Evolutionary conservation across 768 basidiomycete genomes (phyloP).

Genomic region (Lentinula boryana): DNA sequence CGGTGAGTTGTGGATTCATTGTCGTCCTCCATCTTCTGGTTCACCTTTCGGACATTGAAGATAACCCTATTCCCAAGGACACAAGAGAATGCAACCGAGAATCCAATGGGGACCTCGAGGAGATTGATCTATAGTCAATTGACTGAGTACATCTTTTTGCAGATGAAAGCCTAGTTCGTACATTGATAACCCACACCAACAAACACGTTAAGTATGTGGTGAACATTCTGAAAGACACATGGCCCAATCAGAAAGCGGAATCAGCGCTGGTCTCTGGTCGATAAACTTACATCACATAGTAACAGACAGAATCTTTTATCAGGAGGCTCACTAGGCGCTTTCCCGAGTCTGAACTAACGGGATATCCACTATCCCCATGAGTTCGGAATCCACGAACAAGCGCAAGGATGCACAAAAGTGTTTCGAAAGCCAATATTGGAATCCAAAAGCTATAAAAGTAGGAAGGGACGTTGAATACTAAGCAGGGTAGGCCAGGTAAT

Average conservation of each 20-base stretch:
- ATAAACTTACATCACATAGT: conserved; percentile 47
- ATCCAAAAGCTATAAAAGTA: conserved; percentile 58
- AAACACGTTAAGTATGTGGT: conserved; percentile 49
- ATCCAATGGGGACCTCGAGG: conserved; percentile 51
- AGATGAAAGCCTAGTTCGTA: conserved; percentile 12
- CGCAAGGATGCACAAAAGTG: conserved; percentile 44
- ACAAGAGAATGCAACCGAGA: conserved; percentile 52
- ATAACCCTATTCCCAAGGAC: conserved; percentile 52
- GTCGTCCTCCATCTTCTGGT: conserved; percentile 18
- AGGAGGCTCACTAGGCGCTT: conserved; percentile 41
- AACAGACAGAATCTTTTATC: conserved; percentile 50
- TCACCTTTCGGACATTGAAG: conserved; percentile 45
- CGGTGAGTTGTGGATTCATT: background rate
- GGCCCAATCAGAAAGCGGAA: background rate
- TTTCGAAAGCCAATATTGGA: conserved; percentile 50
- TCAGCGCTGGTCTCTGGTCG: background rate
- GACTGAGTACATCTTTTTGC: too few relatives aligned
- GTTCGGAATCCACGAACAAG: conserved; percentile 43
- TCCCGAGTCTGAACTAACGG: conserved; percentile 32
- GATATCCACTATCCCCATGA: conserved; percentile 27
- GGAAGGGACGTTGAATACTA: conserved; percentile 28
- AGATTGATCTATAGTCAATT: conserved; percentile 22
- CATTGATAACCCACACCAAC: conserved; percentile 31
- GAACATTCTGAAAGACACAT: conserved; percentile 36
- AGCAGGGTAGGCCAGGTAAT: conserved; percentile 28